Evolutionary conservation across 2,329 filamentous ascomycete genomes (phyloP).

Genomic region (Leptodontidium sp.): DNA sequence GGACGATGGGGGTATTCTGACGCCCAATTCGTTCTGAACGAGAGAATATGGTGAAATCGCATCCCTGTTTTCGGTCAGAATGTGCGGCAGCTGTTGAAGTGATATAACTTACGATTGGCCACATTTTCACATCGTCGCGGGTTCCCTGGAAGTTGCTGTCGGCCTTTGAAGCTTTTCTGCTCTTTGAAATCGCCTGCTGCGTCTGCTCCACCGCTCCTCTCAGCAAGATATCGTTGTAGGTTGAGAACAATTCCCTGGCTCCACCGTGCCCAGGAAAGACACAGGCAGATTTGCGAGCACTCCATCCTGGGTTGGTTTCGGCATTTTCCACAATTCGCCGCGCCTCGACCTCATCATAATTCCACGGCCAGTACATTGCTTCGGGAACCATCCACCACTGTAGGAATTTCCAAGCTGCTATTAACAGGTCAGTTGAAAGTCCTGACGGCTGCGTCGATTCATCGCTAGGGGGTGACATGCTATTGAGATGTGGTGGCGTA

Average conservation of each 20-base stretch:
- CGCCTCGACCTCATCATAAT: not conserved
- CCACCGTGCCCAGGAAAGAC: not conserved
- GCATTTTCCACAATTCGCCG: not conserved
- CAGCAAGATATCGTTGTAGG: not conserved
- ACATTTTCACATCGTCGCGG: not conserved
- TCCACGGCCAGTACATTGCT: not conserved
- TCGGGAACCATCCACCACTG: not conserved
- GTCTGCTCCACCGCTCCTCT: not conserved
- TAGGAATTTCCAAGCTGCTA: not conserved
- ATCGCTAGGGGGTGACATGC: not conserved
- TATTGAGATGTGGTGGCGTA: not conserved
- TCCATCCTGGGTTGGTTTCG: not conserved
- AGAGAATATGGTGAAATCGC: conserved; percentile 1
- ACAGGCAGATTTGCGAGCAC: not conserved
- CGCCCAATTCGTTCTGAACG: conserved; percentile 2
- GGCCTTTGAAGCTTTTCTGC: not conserved
- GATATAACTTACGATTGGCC: conserved; percentile 7
- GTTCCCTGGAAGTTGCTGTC: not conserved
- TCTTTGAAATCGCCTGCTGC: not conserved
- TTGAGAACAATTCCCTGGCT: not conserved
- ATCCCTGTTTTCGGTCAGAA: not conserved
- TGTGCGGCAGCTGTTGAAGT: not conserved
- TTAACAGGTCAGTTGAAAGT: not conserved
- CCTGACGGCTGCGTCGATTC: not conserved
- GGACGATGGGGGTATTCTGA: not conserved